Evolutionary conservation across 805 yeast genomes (phyloP).

Genomic region (Candida palmyrensis): DNA sequence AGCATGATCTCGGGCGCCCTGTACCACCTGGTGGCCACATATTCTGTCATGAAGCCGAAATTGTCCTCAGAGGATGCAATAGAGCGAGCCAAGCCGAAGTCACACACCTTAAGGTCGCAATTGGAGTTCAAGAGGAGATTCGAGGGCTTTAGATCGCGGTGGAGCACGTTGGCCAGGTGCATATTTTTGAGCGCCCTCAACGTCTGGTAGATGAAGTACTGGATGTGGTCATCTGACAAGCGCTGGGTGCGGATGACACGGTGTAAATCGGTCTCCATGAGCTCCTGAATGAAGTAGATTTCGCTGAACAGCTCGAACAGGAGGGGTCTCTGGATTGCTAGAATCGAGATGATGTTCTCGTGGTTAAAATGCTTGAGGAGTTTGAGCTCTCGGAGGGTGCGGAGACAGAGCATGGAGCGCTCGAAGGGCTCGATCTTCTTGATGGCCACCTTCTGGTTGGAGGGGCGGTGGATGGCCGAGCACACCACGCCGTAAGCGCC

Average conservation of each 20-base stretch:
- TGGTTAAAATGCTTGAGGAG: constrained; percentile 85
- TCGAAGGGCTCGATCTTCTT: constrained; percentile 93
- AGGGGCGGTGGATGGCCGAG: constrained; percentile 81
- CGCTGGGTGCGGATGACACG: constrained; percentile 77
- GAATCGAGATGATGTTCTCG: constrained; percentile 85
- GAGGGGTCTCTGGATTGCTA: constrained; percentile 84
- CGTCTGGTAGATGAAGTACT: constrained; percentile 88
- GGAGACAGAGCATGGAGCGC: constrained; percentile 78
- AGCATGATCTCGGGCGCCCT: constrained; percentile 97
- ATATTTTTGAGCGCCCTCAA: constrained; percentile 84
- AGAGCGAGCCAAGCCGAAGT: constrained; percentile 83
- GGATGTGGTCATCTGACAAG: constrained; percentile 88
- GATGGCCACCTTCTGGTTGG: constrained; percentile 88
- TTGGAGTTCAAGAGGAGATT: constrained; percentile 83
- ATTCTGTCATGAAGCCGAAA: constrained; percentile 87
- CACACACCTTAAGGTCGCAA: constrained; percentile 92
- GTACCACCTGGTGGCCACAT: constrained; percentile 97
- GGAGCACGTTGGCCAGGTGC: constrained; percentile 92
- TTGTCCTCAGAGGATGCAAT: constrained; percentile 60
- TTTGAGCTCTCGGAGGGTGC: constrained; percentile 88
- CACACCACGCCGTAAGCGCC: constrained; percentile 97
- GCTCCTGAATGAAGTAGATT: constrained; percentile 82
- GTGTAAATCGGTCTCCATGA: constrained; percentile 86
- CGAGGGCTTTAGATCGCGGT: constrained; percentile 88
- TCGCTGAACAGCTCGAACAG: constrained; percentile 74